A percentile compares a stretch with the other conserved stretches of the same genome.
Evolutionary conservation across 2,329 filamentous ascomycete species (phyloP).

Genomic region (Corniculantispora saksenae): DNA sequence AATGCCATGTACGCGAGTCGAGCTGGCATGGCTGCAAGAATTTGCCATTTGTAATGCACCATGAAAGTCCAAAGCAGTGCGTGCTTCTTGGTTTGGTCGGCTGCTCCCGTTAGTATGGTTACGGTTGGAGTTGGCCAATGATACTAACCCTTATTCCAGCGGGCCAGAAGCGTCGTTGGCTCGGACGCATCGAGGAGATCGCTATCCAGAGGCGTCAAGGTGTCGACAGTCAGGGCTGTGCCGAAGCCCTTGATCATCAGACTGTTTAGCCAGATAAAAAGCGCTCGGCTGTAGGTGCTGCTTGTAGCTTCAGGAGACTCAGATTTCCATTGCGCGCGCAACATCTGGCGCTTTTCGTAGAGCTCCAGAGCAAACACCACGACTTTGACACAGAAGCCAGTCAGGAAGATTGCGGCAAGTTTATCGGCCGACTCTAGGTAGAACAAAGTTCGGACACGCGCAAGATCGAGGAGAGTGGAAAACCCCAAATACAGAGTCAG

Average conservation of each 20-base stretch:
- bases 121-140: too few relatives aligned
- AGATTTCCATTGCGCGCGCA: constrained; percentile 24
- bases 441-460: constrained; percentile 33
- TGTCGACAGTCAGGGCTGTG: constrained; percentile 26
- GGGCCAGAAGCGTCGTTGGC: constrained; percentile 18
- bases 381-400: constrained; percentile 31
- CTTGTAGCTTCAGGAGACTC: constrained; percentile 33
- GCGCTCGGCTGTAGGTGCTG: constrained; percentile 31
- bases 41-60: constrained; percentile 28
- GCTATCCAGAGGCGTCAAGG: constrained; percentile 21
- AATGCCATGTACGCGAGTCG: constrained; percentile 40
- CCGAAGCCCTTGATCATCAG: constrained; percentile 30
- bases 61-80: constrained; percentile 28
- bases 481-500: constrained; percentile 33
- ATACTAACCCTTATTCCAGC: constrained; percentile 21
- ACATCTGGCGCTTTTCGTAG: constrained; percentile 29
- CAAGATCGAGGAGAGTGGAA: constrained; percentile 34
- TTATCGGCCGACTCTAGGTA: constrained; percentile 26
- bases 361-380: constrained; percentile 33
- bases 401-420: constrained; percentile 29
- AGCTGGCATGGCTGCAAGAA: constrained; percentile 35
- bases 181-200: constrained; percentile 23
- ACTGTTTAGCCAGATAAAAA: constrained; percentile 37
- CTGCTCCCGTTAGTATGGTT: constrained; percentile 17
- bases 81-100: constrained; percentile 25